A percentile compares a stretch with the other conserved stretches of the same genome.
These are phyloP conservation scores for Suillus ampliporus DNA, from an alignment of 768 basidiomycete species.

Conservation along the genomic window DNA sequence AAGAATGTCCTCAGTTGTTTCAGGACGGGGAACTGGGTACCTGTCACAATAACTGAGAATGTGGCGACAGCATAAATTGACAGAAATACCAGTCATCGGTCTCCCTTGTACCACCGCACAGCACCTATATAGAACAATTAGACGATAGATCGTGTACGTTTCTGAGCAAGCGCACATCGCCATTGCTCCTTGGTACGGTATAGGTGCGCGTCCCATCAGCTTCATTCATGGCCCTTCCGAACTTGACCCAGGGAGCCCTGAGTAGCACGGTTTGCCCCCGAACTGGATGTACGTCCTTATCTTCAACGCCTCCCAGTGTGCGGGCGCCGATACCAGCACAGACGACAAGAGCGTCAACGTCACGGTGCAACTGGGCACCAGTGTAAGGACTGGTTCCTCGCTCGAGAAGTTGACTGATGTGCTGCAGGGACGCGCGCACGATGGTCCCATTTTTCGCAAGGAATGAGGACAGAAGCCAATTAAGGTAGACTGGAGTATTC, in stretches of 20 bases:
- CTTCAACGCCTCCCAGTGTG: conserved; percentile 57
- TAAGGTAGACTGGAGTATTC: conserved; percentile 64
- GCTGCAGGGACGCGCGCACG: conserved; percentile 64
- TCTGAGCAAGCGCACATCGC: conserved; percentile 41
- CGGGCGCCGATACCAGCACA: conserved; percentile 71
- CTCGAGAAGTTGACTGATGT: conserved; percentile 61
- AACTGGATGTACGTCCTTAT: conserved; percentile 50
- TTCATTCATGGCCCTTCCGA: conserved; percentile 36
- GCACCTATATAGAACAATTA: conserved; percentile 37
- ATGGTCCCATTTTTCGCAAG: conserved; percentile 61
- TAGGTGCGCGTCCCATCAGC: conserved; percentile 40
- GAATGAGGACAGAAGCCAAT: conserved; percentile 67
- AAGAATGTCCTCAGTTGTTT: conserved; percentile 66
- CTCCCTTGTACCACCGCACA: conserved; percentile 65
- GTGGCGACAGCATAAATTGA: background rate
- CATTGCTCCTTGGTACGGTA: conserved; percentile 41
- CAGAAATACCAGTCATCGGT: conserved; percentile 62
- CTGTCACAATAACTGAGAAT: conserved; percentile 36
- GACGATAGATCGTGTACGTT: background rate
- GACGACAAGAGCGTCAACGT: conserved; percentile 61
- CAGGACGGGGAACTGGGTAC: conserved; percentile 67
- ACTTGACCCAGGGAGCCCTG: conserved; percentile 52
- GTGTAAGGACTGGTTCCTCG: conserved; percentile 10
- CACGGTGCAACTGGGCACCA: conserved; percentile 5
- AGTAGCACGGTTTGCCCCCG: conserved; percentile 53